Percentiles rank a stretch among this genome's conserved stretches.
phyloP scores from a whole-genome alignment of 768 basidiomycete species.

The Boletus eberwhitei region DNA sequence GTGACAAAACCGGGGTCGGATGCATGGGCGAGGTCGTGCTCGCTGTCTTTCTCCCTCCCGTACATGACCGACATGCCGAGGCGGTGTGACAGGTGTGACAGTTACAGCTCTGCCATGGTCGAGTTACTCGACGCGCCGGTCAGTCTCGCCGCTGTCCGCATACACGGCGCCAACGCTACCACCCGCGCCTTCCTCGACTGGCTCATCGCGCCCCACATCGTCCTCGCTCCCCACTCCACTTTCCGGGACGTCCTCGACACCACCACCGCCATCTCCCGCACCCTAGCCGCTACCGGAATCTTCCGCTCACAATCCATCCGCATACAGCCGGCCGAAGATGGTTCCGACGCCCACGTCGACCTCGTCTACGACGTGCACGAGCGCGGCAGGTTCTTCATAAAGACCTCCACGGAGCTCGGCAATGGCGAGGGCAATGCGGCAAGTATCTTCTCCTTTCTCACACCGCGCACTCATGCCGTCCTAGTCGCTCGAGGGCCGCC shows the following conservation, averaged over 20 bases:
- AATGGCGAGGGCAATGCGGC: constrained; percentile 94
- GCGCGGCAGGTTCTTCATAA: constrained; percentile 69
- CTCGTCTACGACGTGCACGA: constrained; percentile 77
- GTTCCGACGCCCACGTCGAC: constrained; percentile 65
- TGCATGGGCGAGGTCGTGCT: constrained; percentile 27
- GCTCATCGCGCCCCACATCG: constrained; percentile 66
- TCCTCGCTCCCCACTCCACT: constrained; percentile 19
- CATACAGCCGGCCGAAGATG: constrained; percentile 56
- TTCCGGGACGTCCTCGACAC: constrained; percentile 70
- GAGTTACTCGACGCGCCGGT: constrained; percentile 53
- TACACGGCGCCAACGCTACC: constrained; percentile 74
- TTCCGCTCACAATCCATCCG: constrained; percentile 66
- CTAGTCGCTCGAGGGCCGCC: constrained; percentile 73
- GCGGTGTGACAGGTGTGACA: constrained; percentile 25
- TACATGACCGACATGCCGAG: constrained; percentile 58
- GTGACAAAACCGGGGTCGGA: constrained; percentile 70
- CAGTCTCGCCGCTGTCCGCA: constrained; percentile 70
- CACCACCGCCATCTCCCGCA: constrained; percentile 60
- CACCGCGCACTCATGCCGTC: not conserved
- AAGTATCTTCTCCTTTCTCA: constrained; percentile 31
- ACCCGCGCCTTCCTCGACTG: constrained; percentile 78
- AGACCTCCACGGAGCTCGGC: constrained; percentile 87
- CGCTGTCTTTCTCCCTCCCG: constrained; percentile 57
- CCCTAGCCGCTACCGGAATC: constrained; percentile 71
- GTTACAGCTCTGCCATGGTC: constrained; percentile 18